Evolutionary conservation across 1,139 yeast species (phyloP), one percentile per base, ranked within the genome.

Genomic region (Candida glucosophila): DNA sequence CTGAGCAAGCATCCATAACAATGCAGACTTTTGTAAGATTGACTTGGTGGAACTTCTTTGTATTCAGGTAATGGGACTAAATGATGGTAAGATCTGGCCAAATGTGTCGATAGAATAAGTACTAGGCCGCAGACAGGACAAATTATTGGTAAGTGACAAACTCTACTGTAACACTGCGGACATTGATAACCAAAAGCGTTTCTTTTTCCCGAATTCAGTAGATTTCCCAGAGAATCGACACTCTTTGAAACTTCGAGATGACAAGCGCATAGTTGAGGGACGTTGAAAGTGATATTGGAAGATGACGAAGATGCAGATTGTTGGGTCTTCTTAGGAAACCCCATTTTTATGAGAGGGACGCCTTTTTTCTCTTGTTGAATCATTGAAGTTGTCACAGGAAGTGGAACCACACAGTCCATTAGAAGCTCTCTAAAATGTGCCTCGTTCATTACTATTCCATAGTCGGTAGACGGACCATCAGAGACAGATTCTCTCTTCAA

Each of bases 61-160:
- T 73, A 90, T 14, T 82, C 77, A 27, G 70, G 71, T 26, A 92
- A 58, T 0, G 99, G 98, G 37, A 90, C 80, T 35, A 90, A 60
- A 50, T 90, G 98, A 49, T 92, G 98, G 44, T 86, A 90, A 1
- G 95, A 83, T 24, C 98, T 64, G 0, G 98, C 98, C 44, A 90
- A 65, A 54, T 90, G 99, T 1, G 97, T 88, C 0, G 96, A 85
- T 13, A 88, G 57, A 39, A 90, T 88, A 30, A 90, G 58, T 76
- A 90, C 90, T 32, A 90, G 60, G 20, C 80, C 81, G 51, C 99
- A 90, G 23, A 92, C 82, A 0, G 98, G 97, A 47, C 98, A 90
- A 4, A 83, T 75, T 3, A 92, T 78, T 0, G 99, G 99, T 21
- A 90, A 59, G 12, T 86, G 74, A 41, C 95, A 83, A 3, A 88